Conservation (phyloP, 805 yeast species). For the Sugiyamaella marilandica region DNA sequence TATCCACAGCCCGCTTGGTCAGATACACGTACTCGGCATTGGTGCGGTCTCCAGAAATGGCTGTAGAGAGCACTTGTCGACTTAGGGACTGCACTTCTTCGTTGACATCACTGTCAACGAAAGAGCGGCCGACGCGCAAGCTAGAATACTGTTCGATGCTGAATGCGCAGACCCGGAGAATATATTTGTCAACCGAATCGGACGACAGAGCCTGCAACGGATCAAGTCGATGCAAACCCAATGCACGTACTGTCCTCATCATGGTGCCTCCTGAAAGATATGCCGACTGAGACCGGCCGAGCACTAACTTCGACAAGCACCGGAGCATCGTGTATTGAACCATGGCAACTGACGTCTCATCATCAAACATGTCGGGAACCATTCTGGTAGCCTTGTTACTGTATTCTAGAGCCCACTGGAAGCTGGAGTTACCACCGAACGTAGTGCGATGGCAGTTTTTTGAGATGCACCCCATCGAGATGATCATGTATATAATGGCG, state of each 20-base stretch:
- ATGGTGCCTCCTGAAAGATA: conserved; percentile 11
- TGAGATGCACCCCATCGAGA: conserved; percentile 15
- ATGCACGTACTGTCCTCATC: conserved; percentile 7
- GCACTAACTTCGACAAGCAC: conserved; percentile 6
- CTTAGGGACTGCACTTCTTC: background rate
- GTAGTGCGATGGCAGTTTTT: conserved; percentile 5
- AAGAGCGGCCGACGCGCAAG: conserved; percentile 9
- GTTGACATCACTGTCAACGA: background rate
- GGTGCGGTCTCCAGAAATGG: background rate
- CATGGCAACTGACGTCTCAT: conserved; percentile 9
- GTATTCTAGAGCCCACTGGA: conserved; percentile 18
- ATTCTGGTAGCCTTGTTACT: conserved; percentile 8
- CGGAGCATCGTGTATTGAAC: conserved; percentile 12
- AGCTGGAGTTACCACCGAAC: conserved; percentile 14
- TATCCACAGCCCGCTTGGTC: background rate
- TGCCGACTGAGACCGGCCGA: conserved; percentile 12
- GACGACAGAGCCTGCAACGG: conserved; percentile 9
- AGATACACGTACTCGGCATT: background rate
- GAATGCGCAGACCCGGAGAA: conserved; percentile 9
- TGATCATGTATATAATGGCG: conserved; percentile 13
- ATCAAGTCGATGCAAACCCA: conserved; percentile 9
- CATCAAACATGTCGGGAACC: conserved; percentile 16
- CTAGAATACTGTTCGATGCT: conserved; percentile 12
- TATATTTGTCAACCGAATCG: conserved; percentile 7
- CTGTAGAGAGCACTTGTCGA: background rate